These are phyloP conservation scores for Opeltia flavorubescens DNA, from an alignment of 495 filamentous ascomycete genomes.

Conservation along the genomic window DNA sequence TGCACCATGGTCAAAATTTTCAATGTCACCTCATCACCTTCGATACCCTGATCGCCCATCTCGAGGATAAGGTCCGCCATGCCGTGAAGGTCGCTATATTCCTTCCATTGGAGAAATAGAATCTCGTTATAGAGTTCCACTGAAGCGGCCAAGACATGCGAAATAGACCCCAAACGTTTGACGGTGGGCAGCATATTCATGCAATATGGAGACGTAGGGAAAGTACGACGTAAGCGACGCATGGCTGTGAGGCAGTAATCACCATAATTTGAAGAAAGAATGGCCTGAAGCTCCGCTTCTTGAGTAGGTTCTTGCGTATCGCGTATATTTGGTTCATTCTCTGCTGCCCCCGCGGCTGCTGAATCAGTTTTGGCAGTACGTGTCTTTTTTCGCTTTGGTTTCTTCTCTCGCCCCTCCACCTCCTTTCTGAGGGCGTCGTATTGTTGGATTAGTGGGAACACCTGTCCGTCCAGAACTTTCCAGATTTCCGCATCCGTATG, in stretches of 20 bases:
- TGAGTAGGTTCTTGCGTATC: slow-evolving; percentile 1
- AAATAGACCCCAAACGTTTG: slow-evolving; percentile 53
- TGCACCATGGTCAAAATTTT: slow-evolving; percentile 29
- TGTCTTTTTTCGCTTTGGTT: slow-evolving; percentile 4
- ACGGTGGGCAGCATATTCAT: slow-evolving; percentile 52
- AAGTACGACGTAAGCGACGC: slow-evolving; percentile 45
- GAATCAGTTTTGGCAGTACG: slow-evolving; percentile 1
- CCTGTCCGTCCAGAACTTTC: slow-evolving; percentile 52
- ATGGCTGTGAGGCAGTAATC: slow-evolving; percentile 47
- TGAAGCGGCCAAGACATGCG: slow-evolving; percentile 58
- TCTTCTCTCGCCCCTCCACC: slow-evolving; percentile 9
- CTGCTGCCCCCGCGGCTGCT: slow-evolving; percentile 5
- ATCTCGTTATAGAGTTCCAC: slow-evolving; percentile 64
- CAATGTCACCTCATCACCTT: slow-evolving; percentile 42
- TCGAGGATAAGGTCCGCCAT: slow-evolving; percentile 53
- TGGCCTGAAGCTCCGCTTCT: slow-evolving; percentile 21
- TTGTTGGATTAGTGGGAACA: slow-evolving; percentile 47
- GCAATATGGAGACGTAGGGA: slow-evolving; percentile 45
- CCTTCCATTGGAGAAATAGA: slow-evolving; percentile 47
- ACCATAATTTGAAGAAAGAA: slow-evolving; percentile 57
- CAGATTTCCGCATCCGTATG: slow-evolving; percentile 55
- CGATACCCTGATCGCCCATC: slow-evolving; percentile 61
- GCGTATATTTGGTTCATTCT: background rate
- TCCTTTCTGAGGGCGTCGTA: slow-evolving; percentile 20
- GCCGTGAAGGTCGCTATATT: slow-evolving; percentile 43